Evolutionary conservation across 2,329 filamentous ascomycete genomes (phyloP), one percentile per base, ranked within the genome.

Genomic region (Hymenoscyphus albidus): DNA sequence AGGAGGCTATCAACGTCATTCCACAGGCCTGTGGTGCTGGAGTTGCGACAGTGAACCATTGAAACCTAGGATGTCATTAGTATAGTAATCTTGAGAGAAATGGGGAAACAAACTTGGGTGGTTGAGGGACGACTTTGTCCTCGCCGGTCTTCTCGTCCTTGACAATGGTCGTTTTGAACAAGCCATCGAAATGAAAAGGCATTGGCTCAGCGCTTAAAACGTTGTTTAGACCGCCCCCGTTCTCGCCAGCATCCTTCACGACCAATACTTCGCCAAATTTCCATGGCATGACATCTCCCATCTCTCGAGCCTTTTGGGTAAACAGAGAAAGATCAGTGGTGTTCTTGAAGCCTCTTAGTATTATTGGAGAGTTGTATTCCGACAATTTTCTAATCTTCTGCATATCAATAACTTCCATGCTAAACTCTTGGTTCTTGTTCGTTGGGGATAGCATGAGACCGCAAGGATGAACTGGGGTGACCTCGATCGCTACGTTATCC

Each of bases 161-260:
- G 7, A 42, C 14, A 3, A 31, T 56, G 4, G 38, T 51, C n/a
- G 48, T 55, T 12, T 85, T 85, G 76, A 85, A 86, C 35, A 85
- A 73, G 0, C 83, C 84, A 59, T 86, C 83, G 44, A 80, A 86
- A 67, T 86, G 83, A 72, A 84, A 83, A 0, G 84, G 83, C 82
- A 85, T 84, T 66, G 80, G 80, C 64, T 85, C 82, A 1, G 79
- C 77, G 0, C 81, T 83, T 1, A 83, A 76, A 2, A 85, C 81
- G 51, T 84, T 85, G 67, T 85, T 85, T 22, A 80, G 73, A 0
- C 80, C 78, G 12, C 76, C 74, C 0, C 78, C 77, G 5, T 81
- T 76, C 1, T 73, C 71, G 0, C 80, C 81, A 1, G 76, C 75
- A 66, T 84, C 82, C 66, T 82, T 82, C 48, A 84, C 81, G 61